A percentile compares a stretch with the other conserved stretches of the same genome.
Conservation (phyloP, 106 monocot species). For the Hemerocallis citrina region DNA sequence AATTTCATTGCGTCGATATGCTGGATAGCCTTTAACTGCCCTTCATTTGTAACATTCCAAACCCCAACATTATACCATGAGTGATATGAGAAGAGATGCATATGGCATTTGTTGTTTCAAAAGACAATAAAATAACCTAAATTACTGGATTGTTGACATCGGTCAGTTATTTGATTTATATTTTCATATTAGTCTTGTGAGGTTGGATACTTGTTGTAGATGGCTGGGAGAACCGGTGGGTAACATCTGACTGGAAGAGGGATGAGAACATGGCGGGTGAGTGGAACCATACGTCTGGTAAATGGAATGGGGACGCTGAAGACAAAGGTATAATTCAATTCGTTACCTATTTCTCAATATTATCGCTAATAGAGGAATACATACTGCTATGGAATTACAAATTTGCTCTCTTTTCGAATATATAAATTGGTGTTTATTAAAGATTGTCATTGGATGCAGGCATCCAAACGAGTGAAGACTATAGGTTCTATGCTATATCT, state of each 20-base stretch:
- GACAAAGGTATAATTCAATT: conserved; percentile 57
- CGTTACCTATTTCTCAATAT: neutral
- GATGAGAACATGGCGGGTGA: conserved; percentile 77
- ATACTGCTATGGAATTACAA: neutral
- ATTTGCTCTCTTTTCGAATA: neutral
- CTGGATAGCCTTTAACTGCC: no score
- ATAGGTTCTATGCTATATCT: conserved; percentile 30
- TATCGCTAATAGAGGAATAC: neutral
- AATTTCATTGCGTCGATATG: no score
- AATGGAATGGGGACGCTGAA: conserved; percentile 57
- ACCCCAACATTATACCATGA: no score
- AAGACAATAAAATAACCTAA: no score
- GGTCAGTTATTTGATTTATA: no score
- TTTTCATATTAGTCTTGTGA: no score
- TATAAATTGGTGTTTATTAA: neutral
- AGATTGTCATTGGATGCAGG: conserved; percentile 9
- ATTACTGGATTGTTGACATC: no score
- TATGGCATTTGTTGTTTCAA: no score
- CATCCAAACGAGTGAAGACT: conserved; percentile 29
- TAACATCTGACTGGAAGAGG: conserved; percentile 88
- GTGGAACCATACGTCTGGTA: conserved; percentile 79
- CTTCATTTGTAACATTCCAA: no score
- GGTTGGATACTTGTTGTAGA: conserved; percentile 19
- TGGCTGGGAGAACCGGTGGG: conserved; percentile 81
- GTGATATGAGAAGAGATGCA: no score